Percentiles rank a stretch among this genome's conserved stretches.
Evolutionary conservation across 129 eudicot species (phyloP).

Genomic region (Saposhnikovia divaricata): DNA sequence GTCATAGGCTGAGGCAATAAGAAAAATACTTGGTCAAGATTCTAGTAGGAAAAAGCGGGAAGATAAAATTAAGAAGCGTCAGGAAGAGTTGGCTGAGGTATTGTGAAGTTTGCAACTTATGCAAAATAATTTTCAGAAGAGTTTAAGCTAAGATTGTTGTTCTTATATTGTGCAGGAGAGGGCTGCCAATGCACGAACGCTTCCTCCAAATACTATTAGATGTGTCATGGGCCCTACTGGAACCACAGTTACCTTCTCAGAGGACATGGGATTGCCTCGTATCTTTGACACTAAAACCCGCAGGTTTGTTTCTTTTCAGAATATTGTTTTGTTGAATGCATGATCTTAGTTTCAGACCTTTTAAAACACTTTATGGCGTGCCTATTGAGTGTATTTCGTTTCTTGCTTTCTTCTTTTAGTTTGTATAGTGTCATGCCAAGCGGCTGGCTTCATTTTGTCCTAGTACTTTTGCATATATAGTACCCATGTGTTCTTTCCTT

Average conservation of each 20-base stretch:
- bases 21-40: conserved; percentile 95
- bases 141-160: not conserved
- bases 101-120: not conserved
- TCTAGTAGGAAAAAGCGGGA: conserved; percentile 88
- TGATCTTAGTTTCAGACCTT: not conserved
- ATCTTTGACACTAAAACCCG: conserved; percentile 53
- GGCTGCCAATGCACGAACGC: conserved; percentile 57
- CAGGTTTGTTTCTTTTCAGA: conserved; percentile 27
- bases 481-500: not conserved
- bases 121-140: not conserved
- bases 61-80: conserved; percentile 88
- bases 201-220: conserved; percentile 58
- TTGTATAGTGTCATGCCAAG: not conserved
- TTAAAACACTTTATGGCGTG: not conserved
- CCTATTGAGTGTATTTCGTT: not conserved
- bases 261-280: conserved; percentile 72
- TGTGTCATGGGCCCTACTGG: conserved; percentile 73
- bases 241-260: conserved; percentile 74
- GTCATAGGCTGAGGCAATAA: conserved; percentile 88
- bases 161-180: conserved; percentile 45
- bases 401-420: not conserved
- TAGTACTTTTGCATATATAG: not conserved
- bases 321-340: not conserved
- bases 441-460: not conserved
- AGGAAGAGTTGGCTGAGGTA: conserved; percentile 92